phyloP scores from a whole-genome alignment of 352 stramenopile species.

The Phytopythium helicoides region DNA sequence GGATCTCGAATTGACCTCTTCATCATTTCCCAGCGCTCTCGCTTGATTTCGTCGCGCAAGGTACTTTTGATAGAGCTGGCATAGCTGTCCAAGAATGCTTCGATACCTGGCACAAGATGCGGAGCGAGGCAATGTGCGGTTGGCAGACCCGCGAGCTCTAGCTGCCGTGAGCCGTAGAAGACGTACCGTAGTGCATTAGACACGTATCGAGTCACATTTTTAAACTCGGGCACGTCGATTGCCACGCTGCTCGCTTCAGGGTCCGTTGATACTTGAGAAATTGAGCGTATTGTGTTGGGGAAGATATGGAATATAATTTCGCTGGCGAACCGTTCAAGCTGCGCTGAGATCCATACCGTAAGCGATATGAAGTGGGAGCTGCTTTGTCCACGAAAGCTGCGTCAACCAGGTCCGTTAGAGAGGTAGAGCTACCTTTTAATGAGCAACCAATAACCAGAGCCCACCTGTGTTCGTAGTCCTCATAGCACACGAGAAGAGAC shows the following conservation, averaged over 20 bases:
- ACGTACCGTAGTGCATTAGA: conserved; percentile 71
- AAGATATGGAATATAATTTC: conserved; percentile 81
- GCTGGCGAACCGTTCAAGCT: conserved; percentile 72
- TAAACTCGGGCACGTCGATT: conserved; percentile 76
- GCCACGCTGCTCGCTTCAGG: conserved; percentile 24
- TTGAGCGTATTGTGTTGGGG: conserved; percentile 26
- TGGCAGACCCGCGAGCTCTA: conserved; percentile 72
- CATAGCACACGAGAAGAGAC: conserved; percentile 79
- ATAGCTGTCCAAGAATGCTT: conserved; percentile 64
- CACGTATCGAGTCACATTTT: conserved; percentile 75
- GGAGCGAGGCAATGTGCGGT: conserved; percentile 73
- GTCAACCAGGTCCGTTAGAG: conserved; percentile 7
- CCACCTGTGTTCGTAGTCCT: conserved; percentile 76
- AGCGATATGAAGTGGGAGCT: conserved; percentile 76
- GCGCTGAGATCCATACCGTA: conserved; percentile 78
- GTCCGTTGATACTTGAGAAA: conserved; percentile 2
- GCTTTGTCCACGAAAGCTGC: conserved; percentile 69
- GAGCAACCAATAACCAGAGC: neutral
- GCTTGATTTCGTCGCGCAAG: conserved; percentile 75
- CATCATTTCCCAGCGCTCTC: conserved; percentile 80
- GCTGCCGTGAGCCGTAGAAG: conserved; percentile 77
- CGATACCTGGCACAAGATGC: conserved; percentile 53
- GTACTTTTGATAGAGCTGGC: conserved; percentile 64
- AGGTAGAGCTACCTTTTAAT: neutral
- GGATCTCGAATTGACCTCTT: conserved; percentile 67